phyloP scores from a whole-genome alignment of 495 filamentous ascomycete genomes.

The Penicillium mononematosum region DNA sequence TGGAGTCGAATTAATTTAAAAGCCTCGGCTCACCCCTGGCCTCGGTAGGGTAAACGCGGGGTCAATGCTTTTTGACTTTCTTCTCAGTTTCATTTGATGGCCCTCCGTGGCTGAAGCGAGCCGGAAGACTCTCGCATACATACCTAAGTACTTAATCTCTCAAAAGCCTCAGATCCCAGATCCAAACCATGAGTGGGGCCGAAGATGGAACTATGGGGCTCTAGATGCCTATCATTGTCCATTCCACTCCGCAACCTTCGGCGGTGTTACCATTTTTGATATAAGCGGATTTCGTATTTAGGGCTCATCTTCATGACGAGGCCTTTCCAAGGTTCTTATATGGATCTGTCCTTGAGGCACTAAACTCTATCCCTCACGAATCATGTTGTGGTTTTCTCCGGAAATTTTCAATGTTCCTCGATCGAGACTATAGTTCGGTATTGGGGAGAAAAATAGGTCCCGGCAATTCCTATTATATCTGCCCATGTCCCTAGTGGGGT shows the following conservation, averaged over 20 bases:
- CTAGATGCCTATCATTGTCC: conserved; percentile 26
- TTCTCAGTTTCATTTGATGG: neutral
- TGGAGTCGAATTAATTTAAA: too few relatives aligned
- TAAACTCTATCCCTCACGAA: neutral
- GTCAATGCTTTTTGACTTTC: neutral
- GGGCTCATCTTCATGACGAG: conserved; percentile 13
- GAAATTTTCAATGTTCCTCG: neutral
- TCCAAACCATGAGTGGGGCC: conserved; percentile 20
- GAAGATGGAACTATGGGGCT: conserved; percentile 27
- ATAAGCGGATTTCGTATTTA: conserved; percentile 9
- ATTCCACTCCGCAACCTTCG: conserved; percentile 17
- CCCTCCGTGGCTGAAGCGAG: neutral
- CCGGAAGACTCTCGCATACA: neutral
- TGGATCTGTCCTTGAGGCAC: neutral
- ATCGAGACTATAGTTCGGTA: neutral
- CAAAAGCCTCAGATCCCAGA: neutral
- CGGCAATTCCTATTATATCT: neutral
- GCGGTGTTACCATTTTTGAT: conserved; percentile 24
- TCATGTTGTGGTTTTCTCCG: neutral
- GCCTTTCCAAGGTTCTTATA: neutral
- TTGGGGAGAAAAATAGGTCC: neutral
- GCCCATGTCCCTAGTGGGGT: neutral
- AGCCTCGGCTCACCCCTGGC: neutral
- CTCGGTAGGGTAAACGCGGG: too few relatives aligned
- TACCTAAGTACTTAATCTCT: neutral